Evolutionary conservation across 495 filamentous ascomycete species (phyloP).

Genomic region (Podospora conica): DNA sequence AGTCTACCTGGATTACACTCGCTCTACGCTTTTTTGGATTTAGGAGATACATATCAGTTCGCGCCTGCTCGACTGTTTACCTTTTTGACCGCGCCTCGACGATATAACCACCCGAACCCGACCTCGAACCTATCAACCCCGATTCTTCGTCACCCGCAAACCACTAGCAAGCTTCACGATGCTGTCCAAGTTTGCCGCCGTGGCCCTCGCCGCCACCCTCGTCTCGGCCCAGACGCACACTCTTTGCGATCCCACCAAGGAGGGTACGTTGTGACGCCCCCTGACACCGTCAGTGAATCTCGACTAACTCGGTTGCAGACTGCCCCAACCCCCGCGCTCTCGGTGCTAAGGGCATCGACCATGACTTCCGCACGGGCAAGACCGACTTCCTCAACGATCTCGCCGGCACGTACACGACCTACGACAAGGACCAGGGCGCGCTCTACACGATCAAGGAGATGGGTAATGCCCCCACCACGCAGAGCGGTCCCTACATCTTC

Average conservation of each 20-base stretch:
- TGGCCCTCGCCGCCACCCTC: constrained; percentile 41
- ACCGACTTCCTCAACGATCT: constrained; percentile 57
- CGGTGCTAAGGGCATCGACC: constrained; percentile 51
- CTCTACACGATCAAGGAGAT: constrained; percentile 68
- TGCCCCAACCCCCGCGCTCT: constrained; percentile 75
- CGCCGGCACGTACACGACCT: constrained; percentile 53
- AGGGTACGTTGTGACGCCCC: constrained; percentile 45
- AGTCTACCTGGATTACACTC: not conserved
- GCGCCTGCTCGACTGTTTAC: constrained; percentile 1
- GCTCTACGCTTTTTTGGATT: not conserved
- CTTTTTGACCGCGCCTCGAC: not conserved
- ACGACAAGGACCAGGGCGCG: constrained; percentile 63
- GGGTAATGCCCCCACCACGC: constrained; percentile 72
- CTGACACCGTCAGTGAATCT: not conserved
- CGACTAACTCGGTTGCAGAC: constrained; percentile 10
- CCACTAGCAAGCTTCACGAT: constrained; percentile 21
- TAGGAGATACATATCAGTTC: not conserved
- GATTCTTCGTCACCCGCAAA: not conserved
- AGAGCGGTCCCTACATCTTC: constrained; percentile 66
- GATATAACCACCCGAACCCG: not conserved
- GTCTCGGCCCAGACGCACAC: constrained; percentile 69
- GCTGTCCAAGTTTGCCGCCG: constrained; percentile 37
- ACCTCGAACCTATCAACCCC: not conserved
- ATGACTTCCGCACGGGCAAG: constrained; percentile 72
- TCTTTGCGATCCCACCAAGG: constrained; percentile 65